Percentiles rank a stretch among this genome's conserved stretches.
These are phyloP conservation scores for Byssochlamys sp. DNA, from an alignment of 2,329 filamentous ascomycete species.

Conservation along the genomic window DNA sequence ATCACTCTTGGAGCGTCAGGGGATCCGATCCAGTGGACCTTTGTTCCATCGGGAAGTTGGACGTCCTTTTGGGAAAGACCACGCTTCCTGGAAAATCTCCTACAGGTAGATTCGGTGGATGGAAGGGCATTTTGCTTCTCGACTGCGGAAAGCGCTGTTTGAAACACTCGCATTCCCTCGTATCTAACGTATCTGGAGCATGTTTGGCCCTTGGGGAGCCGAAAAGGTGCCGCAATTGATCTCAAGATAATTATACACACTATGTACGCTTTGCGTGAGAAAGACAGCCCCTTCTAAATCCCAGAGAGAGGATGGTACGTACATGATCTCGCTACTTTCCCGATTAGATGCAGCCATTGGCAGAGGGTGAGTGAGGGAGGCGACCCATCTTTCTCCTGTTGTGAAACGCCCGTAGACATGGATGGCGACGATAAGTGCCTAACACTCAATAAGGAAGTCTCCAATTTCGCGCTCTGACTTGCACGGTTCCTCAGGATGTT, in stretches of 20 bases:
- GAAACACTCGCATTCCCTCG: constrained; percentile 4
- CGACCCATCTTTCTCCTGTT: background rate
- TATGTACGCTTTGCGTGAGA: background rate
- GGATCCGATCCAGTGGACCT: constrained; percentile 1
- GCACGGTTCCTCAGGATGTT: background rate
- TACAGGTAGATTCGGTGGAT: constrained; percentile 1
- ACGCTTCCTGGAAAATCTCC: background rate
- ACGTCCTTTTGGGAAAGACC: background rate
- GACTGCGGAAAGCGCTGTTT: background rate
- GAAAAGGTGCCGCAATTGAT: background rate
- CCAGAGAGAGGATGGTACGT: background rate
- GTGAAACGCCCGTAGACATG: background rate
- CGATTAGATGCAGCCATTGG: constrained; percentile 3
- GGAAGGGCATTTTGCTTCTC: constrained; percentile 1
- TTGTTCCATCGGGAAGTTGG: constrained; percentile 1
- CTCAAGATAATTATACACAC: background rate
- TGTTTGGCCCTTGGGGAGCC: background rate
- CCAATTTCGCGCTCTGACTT: background rate
- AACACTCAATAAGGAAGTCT: background rate
- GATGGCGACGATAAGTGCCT: background rate
- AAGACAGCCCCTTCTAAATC: background rate
- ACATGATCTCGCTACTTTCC: constrained; percentile 3
- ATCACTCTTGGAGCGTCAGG: constrained; percentile 2
- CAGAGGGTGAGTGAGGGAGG: background rate
- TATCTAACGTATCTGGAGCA: constrained; percentile 2